phyloP scores from a whole-genome alignment of 2,329 filamentous ascomycete species.

The Ilyonectria destructans region DNA sequence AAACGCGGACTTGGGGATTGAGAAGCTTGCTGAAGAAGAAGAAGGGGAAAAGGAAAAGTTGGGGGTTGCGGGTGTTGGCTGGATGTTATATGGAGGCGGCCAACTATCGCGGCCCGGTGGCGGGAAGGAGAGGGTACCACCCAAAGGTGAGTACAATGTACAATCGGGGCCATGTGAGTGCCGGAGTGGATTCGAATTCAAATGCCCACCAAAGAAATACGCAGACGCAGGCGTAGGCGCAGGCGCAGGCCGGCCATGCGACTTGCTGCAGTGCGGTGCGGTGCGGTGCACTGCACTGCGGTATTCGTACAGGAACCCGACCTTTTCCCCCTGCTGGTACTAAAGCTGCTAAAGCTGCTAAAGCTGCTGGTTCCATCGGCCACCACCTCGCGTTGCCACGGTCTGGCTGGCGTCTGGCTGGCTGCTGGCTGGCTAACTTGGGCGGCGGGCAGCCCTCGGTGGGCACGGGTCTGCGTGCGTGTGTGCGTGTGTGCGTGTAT shows the following conservation, averaged over 20 bases:
- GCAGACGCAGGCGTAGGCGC: neutral
- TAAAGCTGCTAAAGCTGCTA: neutral
- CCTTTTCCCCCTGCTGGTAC: conserved; percentile 4
- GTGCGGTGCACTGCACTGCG: conserved; percentile 24
- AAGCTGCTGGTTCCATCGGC: neutral
- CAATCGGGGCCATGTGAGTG: neutral
- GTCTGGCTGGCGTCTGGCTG: neutral
- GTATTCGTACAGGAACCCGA: conserved; percentile 27
- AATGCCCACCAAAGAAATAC: conserved; percentile 9
- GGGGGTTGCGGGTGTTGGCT: conserved; percentile 52
- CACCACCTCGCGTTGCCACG: neutral
- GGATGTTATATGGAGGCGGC: conserved; percentile 49
- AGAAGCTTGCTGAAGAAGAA: conserved; percentile 77
- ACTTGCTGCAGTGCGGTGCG: conserved; percentile 20
- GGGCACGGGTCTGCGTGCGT: conserved; percentile 3
- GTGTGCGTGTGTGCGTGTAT: neutral
- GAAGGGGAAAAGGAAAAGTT: conserved; percentile 56
- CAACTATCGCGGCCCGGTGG: conserved; percentile 35
- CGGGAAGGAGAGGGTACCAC: conserved; percentile 10
- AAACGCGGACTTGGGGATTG: conserved; percentile 70
- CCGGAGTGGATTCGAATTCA: neutral
- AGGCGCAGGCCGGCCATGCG: neutral
- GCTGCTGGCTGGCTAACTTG: too few species aligned
- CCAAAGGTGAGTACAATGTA: neutral
- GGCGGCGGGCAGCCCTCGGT: neutral